Evolutionary conservation across 192 early-diverging fungal species (phyloP).

Genomic region (Rhizoclosmatium globosum): DNA sequence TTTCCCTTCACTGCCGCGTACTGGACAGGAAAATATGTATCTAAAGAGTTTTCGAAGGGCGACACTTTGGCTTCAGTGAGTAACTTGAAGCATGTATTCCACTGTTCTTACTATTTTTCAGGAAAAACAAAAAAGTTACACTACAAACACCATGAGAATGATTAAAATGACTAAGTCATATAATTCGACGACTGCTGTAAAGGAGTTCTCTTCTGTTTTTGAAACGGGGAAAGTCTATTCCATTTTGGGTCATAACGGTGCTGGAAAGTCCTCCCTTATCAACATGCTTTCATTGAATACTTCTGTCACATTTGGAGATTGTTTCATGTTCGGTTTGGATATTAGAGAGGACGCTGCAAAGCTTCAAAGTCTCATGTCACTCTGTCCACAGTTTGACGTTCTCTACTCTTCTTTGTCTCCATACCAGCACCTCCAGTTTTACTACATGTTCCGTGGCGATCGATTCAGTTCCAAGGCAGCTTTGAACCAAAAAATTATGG

Average conservation of each 20-base stretch:
- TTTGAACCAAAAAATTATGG: conserved; percentile 53
- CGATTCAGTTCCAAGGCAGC: conserved; percentile 58
- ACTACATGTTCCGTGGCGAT: conserved; percentile 64
- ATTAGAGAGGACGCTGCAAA: conserved; percentile 55
- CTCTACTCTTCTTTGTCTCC: conserved; percentile 72
- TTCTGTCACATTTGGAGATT: conserved; percentile 64
- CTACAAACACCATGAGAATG: conserved; percentile 24
- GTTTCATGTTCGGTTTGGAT: conserved; percentile 64
- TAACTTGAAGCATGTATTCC: no score
- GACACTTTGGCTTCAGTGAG: conserved; percentile 31
- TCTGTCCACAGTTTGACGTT: conserved; percentile 79
- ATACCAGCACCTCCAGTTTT: conserved; percentile 66
- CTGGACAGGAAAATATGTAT: conserved; percentile 28
- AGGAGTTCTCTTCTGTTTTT: conserved; percentile 37
- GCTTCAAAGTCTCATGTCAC: conserved; percentile 69
- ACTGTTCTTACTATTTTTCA: no score
- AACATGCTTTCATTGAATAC: conserved; percentile 70
- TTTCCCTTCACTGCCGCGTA: conserved; percentile 51
- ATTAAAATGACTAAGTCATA: conserved; percentile 40
- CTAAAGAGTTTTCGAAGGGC: not conserved
- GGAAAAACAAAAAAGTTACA: conserved; percentile 10
- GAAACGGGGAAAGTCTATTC: conserved; percentile 40
- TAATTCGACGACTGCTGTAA: conserved; percentile 31
- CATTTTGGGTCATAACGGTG: conserved; percentile 71
- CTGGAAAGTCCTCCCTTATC: conserved; percentile 75